Evolutionary conservation across 139 green algal genomes (phyloP).

Genomic region (Micromonas pusilla): DNA sequence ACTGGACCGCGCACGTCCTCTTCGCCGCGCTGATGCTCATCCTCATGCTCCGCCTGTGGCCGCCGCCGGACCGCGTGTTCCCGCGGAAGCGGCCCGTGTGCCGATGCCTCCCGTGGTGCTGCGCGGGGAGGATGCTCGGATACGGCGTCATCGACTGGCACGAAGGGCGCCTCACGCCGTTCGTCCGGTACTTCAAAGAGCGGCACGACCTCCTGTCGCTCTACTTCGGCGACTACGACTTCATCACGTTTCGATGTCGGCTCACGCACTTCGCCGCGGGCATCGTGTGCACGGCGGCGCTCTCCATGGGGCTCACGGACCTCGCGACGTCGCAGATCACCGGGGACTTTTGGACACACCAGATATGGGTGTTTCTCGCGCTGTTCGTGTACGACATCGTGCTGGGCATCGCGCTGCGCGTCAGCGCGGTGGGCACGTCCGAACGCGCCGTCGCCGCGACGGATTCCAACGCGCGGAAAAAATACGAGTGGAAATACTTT

Average conservation of each 20-base stretch:
- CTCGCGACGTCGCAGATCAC: not conserved
- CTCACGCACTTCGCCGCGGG: not conserved
- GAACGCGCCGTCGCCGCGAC: not conserved
- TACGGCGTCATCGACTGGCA: conserved; percentile 20
- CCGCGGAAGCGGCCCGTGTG: not conserved
- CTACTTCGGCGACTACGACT: not conserved
- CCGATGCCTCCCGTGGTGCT: not conserved
- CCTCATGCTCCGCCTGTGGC: not conserved
- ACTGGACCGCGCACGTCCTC: not conserved
- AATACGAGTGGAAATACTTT: not conserved
- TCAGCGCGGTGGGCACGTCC: not conserved
- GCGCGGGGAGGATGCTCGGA: not conserved
- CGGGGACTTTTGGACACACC: not conserved
- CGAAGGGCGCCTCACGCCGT: not conserved
- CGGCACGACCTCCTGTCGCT: not conserved
- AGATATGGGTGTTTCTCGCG: conserved; percentile 8
- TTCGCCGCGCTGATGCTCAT: not conserved
- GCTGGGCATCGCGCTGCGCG: conserved; percentile 8
- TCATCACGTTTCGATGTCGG: not conserved
- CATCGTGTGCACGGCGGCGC: not conserved
- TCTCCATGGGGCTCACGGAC: conserved; percentile 4
- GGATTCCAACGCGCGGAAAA: not conserved
- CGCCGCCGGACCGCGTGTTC: conserved; percentile 1
- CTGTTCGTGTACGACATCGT: conserved; percentile 13
- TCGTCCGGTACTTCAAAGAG: not conserved